Evolutionary conservation across 1,284 basidiomycete genomes (phyloP), one percentile per base, ranked within the genome.

Genomic region (Cystobasidiaceae sp.): DNA sequence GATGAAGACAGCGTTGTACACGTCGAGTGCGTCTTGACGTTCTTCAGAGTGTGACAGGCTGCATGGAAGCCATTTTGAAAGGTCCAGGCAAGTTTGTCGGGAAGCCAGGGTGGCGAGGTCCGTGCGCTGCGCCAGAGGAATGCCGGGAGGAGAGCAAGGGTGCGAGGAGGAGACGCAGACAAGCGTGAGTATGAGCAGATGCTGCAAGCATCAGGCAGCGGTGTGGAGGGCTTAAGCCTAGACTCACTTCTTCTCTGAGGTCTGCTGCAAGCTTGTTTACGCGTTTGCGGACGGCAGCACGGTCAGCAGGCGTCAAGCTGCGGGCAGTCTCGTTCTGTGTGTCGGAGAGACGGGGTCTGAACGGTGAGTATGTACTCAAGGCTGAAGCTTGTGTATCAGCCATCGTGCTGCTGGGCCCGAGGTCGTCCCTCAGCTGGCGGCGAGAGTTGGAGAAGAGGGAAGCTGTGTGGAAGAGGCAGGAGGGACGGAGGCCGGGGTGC

Each of bases 241-340:
- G n/a, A n/a, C 54, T 56, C 34, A 56, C 54, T 23, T 33, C 25
- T 28, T 37, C 32, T 25, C 37, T 56, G 37, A 56, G 21, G 1
- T 25, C 13, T 23, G 21, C 27, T 9, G 27, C 27, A 19, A 56
- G 54, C 15, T 44, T 17, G 39, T 44, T 21, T 9, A 56, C 11
- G 37, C 39, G 39, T 21, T 41, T 23, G 27, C 41, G 32, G 25
- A 56, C 17, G 17, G 37, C 39, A 13, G 28, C 25, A 25, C 54
- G 54, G 25, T 56, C 27, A 19, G 19, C 25, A 28, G 32, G 32
- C 5, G 54, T 43, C 25, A 56, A 41, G 13, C 45, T 41, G 17
- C 54, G 54, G 37, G 54, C 54, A 15, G 54, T 56, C 23, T 56
- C 54, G 37, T 56, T 56, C 28, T 56, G 54, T 17, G 54, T 56